Evolutionary conservation across 2,329 filamentous ascomycete genomes (phyloP), one percentile per base, ranked within the genome.

Genomic region (Sarocladium kiliense): DNA sequence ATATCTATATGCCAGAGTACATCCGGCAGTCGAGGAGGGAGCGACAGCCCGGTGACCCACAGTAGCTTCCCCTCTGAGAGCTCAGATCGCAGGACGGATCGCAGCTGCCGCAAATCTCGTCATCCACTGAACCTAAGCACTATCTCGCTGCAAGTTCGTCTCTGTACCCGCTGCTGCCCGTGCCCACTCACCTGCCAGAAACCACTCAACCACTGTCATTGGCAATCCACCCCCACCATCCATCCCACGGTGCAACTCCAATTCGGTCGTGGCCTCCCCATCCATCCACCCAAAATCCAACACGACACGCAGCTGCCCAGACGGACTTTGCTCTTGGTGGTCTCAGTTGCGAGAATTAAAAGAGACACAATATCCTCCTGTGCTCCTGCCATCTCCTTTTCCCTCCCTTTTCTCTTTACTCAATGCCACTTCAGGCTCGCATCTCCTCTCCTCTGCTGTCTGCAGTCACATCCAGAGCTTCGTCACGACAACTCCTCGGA

Each of bases 341-440:
- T 51, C 47, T 51, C 47, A 51, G 47, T 51, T 51, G 30, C 47
- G 47, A 32, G 44, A 47, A 47, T 47, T 47, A 47, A 47, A 32
- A 21, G 23, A 49, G 23, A 49, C 7, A 21, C 14, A 27, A 18
- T 27, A 5, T 34, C 26, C 30, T 19, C 25, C 18, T 36, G 12
- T n/a, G 6, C 23, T 49, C 41, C 21, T 10, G 7, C 44, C 4
- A 21, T 36, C 47, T 16, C 21, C 30, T 23, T 51, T 51, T 23
- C n/a, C 47, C 18, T 36, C 26, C 21, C 25, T 27, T 51, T 18
- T 23, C 27, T n/a, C 27, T 34, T n/a, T 27, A 21, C 21, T 27
- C 47, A 51, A 51, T 51, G 47, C 26, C 19, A 11, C 47, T 27
- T 11, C 30, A 34, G 3, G 27, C 10, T 36, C 47, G 47, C 27